Base-by-base conservation (phyloP, 768 basidiomycete species). In the Fomitopsis pulvina region DNA sequence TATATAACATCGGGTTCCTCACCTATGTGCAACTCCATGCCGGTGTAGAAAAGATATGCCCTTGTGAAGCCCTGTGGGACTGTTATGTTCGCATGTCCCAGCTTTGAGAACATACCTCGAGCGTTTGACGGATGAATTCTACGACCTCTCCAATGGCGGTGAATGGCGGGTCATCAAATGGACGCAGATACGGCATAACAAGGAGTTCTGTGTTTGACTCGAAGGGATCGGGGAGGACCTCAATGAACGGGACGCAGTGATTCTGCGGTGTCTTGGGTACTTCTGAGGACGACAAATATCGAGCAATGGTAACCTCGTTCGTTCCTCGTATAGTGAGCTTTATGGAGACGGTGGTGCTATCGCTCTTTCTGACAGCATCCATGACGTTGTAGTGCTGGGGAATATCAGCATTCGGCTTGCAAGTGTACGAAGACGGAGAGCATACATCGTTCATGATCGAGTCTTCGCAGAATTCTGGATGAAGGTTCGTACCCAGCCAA, bases 181-280 rank as follows among this genome's bases (percentile, higher is more conserved):
- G 58, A n/a, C 63, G 56, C 7, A 67, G 45, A 12, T 54, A 55
- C 2, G 65, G 52, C 53, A 63, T 64, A 7, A 67, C 57, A 41
- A 65, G 48, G 14, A 57, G 48, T 0, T 40, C 37, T 11, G 25
- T 40, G 8, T 21, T 24, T 4, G 30, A 11, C 3, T 57, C 50
- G 3, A 50, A 45, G 6, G 58, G 55, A 34, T 62, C 59, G 1
- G 45, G 25, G 2, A 63, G 34, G 2, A 56, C 40, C 6, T 63
- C 58, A 11, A 58, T 21, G 2, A 65, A 28, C 0, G 54, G 58
- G 1, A 61, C 60, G 21, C 52, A 63, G 50, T 64, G 63, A 24
- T 65, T 65, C 9, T 3, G 11, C 0, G 55, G 41, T 6, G 51
- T 44, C 8, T 38, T 22, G 2, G 53, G 24, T 2, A 48, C 21